These are phyloP conservation scores for Manihot esculenta DNA, from an alignment of 441 rosid species.

Conservation along the genomic window DNA sequence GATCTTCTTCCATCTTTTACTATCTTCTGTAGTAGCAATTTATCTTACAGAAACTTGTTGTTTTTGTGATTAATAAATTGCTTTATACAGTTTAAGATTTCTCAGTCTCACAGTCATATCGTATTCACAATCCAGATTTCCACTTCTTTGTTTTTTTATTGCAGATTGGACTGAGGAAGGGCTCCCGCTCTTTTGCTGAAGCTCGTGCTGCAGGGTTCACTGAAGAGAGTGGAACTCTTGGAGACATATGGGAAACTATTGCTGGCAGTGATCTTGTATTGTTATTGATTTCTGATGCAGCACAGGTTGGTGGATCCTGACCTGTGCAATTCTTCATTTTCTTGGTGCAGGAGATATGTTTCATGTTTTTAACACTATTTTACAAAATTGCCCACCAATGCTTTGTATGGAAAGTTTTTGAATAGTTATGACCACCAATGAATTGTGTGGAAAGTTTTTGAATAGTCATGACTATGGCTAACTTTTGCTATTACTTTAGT, in stretches of 20 bases:
- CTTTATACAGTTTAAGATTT: background rate
- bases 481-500: background rate
- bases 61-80: background rate
- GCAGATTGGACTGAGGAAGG: constrained; percentile 89
- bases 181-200: constrained; percentile 79
- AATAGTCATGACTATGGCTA: background rate
- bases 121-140: constrained; percentile 11
- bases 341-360: background rate
- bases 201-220: constrained; percentile 86
- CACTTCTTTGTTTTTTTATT: background rate
- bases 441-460: too few species aligned
- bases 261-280: constrained; percentile 86
- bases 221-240: constrained; percentile 77
- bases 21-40: background rate
- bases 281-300: constrained; percentile 85
- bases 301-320: constrained; percentile 49
- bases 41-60: background rate
- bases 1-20: background rate
- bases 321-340: background rate
- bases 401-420: background rate
- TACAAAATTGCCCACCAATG: background rate
- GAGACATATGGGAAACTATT: constrained; percentile 86
- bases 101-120: background rate
- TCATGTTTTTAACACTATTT: background rate
- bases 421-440: too few species aligned